These are phyloP conservation scores for Ganoderma multipileum DNA, from an alignment of 1,284 basidiomycete genomes.

Conservation along the genomic window DNA sequence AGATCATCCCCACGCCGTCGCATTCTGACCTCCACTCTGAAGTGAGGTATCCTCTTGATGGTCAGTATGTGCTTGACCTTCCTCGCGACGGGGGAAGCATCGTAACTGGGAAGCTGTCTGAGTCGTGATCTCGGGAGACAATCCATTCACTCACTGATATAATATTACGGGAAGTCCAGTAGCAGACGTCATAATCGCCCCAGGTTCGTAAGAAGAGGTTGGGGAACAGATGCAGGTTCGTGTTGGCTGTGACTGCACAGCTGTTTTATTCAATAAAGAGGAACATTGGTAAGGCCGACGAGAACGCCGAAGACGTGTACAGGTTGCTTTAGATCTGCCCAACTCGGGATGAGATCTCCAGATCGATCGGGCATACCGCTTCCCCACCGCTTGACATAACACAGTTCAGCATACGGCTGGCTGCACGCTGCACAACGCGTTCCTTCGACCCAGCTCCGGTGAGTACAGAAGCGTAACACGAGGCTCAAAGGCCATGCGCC, in stretches of 20 bases:
- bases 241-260: background rate
- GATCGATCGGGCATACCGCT: background rate
- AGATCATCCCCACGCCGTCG: background rate
- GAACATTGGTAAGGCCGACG: background rate
- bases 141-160: slow-evolving; percentile 10
- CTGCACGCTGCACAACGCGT: background rate
- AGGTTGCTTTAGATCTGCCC: background rate
- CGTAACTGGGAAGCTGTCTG: slow-evolving; percentile 39
- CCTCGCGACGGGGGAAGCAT: slow-evolving; percentile 57
- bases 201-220: background rate
- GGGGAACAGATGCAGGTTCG: background rate
- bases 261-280: background rate
- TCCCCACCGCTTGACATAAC: background rate
- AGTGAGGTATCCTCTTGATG: slow-evolving; percentile 56
- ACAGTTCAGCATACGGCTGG: background rate
- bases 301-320: background rate
- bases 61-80: slow-evolving; percentile 59
- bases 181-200: slow-evolving; percentile 1
- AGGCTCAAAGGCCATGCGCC: background rate
- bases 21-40: slow-evolving; percentile 50
- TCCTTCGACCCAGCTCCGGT: background rate
- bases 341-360: background rate
- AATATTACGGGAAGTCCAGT: slow-evolving; percentile 13
- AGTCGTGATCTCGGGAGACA: background rate
- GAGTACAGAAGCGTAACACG: background rate